A percentile compares a stretch with the other conserved stretches of the same genome.
Evolutionary conservation across 257 asterid species (phyloP).

Genomic region (Gentiana dahurica): DNA sequence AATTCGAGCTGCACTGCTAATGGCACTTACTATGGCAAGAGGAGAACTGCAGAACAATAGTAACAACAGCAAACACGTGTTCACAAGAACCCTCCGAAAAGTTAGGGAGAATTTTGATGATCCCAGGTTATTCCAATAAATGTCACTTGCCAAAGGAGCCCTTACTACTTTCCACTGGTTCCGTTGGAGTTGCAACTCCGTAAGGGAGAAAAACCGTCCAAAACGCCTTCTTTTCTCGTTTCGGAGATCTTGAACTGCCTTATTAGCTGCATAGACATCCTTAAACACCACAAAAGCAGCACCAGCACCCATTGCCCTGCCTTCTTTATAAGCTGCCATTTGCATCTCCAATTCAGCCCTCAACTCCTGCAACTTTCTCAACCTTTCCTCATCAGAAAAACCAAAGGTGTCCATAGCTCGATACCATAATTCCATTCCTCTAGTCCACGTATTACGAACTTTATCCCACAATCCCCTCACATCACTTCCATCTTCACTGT

Average conservation of each 20-base stretch:
- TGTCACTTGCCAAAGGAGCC: slow-evolving; percentile 93
- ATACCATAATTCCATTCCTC: slow-evolving; percentile 53
- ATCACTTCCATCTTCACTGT: slow-evolving; percentile 23
- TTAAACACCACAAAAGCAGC: slow-evolving; percentile 93
- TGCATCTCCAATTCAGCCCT: slow-evolving; percentile 99
- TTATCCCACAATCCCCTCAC: slow-evolving; percentile 36
- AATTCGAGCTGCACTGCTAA: slow-evolving; percentile 75
- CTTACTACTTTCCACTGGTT: slow-evolving; percentile 97
- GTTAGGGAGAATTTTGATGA: slow-evolving; percentile 75
- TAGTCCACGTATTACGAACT: slow-evolving; percentile 33
- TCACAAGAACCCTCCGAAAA: slow-evolving; percentile 69
- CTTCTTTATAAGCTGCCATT: slow-evolving; percentile 97
- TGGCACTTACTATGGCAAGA: slow-evolving; percentile 75
- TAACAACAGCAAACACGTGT: slow-evolving; percentile 64
- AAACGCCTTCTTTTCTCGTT: slow-evolving; percentile 74
- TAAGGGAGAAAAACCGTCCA: slow-evolving; percentile 78
- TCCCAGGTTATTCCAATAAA: slow-evolving; percentile 96
- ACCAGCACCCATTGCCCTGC: slow-evolving; percentile 93
- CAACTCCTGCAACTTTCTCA: slow-evolving; percentile 83
- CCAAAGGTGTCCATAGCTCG: slow-evolving; percentile 54
- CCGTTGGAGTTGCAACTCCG: slow-evolving; percentile 85
- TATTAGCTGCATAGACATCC: slow-evolving; percentile 85
- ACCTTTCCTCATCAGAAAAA: slow-evolving; percentile 77
- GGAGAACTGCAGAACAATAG: slow-evolving; percentile 98
- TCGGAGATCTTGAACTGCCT: slow-evolving; percentile 82